phyloP scores from a whole-genome alignment of 1,139 yeast species.

The Sugiyamaella paludigena region DNA sequence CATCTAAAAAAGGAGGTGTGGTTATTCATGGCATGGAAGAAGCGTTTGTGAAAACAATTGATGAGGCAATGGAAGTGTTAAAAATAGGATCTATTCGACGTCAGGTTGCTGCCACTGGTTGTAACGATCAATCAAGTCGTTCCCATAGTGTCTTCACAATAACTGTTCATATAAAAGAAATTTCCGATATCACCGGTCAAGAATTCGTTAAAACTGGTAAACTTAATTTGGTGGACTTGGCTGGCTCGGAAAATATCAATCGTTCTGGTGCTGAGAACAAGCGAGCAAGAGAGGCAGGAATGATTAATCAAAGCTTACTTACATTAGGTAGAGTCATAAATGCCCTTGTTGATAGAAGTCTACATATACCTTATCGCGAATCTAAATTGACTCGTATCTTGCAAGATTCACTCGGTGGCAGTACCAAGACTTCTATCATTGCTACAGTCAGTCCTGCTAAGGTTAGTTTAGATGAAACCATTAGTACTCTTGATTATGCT shows the following conservation, averaged over 20 bases:
- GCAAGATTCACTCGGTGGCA: slow-evolving; percentile 82
- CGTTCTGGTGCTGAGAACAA: slow-evolving; percentile 76
- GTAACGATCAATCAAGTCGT: slow-evolving; percentile 56
- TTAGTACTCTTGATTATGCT: slow-evolving; percentile 83
- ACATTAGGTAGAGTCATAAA: slow-evolving; percentile 85
- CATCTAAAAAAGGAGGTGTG: slow-evolving; percentile 25
- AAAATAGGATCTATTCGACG: slow-evolving; percentile 50
- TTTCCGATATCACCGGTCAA: slow-evolving; percentile 46
- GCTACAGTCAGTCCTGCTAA: slow-evolving; percentile 84
- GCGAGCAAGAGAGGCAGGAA: slow-evolving; percentile 85
- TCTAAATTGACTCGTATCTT: slow-evolving; percentile 75
- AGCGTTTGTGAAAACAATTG: slow-evolving; percentile 31
- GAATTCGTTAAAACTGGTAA: slow-evolving; percentile 60
- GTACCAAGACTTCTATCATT: slow-evolving; percentile 72
- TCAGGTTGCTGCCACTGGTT: slow-evolving; percentile 60
- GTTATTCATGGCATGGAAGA: slow-evolving; percentile 48
- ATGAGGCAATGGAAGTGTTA: slow-evolving; percentile 42
- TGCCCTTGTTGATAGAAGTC: slow-evolving; percentile 57
- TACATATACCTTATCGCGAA: slow-evolving; percentile 82
- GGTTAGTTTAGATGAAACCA: slow-evolving; percentile 70
- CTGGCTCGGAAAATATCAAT: slow-evolving; percentile 81
- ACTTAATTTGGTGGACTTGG: slow-evolving; percentile 80
- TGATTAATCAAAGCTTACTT: slow-evolving; percentile 77
- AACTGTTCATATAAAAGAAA: slow-evolving; percentile 35
- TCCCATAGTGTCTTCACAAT: slow-evolving; percentile 72